Evolutionary conservation across 495 filamentous ascomycete genomes (phyloP), one percentile per base, ranked within the genome.

Genomic region (Cenococcum geophilum): DNA sequence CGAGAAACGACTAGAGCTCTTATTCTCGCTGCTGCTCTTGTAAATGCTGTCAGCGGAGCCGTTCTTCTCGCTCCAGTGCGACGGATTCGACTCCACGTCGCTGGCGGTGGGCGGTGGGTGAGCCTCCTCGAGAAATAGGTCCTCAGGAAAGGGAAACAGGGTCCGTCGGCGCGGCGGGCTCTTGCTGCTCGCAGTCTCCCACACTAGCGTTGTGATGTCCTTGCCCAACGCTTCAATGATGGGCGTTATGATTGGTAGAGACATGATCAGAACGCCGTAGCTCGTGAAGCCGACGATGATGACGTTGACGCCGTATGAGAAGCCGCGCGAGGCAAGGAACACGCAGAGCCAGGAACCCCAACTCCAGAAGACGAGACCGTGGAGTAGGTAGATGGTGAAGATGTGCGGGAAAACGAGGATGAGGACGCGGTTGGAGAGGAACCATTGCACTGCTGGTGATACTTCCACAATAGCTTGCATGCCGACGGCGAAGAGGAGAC

Each of bases 301-400:
- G 36, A 64, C 57, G 32, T 61, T 64, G 61, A 59, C 42, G 27
- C 61, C 45, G 27, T 61, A 68, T 1, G 34, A 25, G 54, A 64
- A 49, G 40, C 54, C 58, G 21, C 55, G 65, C 1, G 55, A 48
- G 20, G 65, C 61, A n/a, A 68, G 52, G 34, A 64, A 54, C 6
- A 61, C 37, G 52, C 64, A 58, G 37, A 68, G 65, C 57, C 64
- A 61, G 18, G 67, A 57, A n/a, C 74, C 74, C 58, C 74, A 66
- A 43, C 53, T 66, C 75, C 75, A 77, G 66, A 74, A 74, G 14
- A 75, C 64, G 22, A 77, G 59, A 63, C 74, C 75, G 67, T 76
- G 75, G 61, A 77, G 64, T 43, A 76, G 70, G 61, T 77, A 77
- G 48, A 77, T 76, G 54, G 74, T 76, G 65, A 76, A 76, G 58